Conservation (phyloP, 1,284 basidiomycete species). For the Phaffia rhodozyma region DNA sequence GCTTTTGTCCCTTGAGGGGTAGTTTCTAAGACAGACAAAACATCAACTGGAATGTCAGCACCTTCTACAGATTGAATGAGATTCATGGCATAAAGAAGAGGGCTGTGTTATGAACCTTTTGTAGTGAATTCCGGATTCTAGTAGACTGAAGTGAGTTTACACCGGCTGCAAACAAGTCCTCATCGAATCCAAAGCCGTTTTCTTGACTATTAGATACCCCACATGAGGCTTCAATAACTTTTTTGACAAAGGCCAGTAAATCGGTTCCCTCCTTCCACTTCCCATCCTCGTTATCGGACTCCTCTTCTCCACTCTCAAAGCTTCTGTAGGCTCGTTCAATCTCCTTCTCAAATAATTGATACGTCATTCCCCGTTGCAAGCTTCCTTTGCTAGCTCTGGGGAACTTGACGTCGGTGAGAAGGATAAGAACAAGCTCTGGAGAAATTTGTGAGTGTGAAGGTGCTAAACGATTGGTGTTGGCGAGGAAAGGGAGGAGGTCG, state of each 20-base stretch:
- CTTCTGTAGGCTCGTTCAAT: constrained; percentile 43
- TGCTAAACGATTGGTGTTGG: constrained; percentile 43
- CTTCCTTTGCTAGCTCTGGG: constrained; percentile 41
- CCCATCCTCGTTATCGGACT: too few species aligned
- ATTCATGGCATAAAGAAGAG: background rate
- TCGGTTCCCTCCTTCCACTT: too few species aligned
- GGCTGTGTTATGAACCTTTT: background rate
- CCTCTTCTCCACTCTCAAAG: constrained; percentile 34
- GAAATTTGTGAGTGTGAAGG: constrained; percentile 42
- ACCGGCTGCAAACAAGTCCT: constrained; percentile 38
- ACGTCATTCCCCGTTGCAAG: constrained; percentile 26
- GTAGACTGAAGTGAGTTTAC: constrained; percentile 49
- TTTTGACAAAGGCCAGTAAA: background rate
- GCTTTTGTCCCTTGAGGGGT: too few species aligned
- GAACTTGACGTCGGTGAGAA: constrained; percentile 36
- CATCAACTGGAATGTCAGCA: constrained; percentile 24
- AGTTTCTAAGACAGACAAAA: constrained; percentile 33
- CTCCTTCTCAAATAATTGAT: constrained; percentile 42
- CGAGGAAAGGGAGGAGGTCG: constrained; percentile 33
- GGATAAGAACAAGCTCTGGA: constrained; percentile 39
- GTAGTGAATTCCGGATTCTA: constrained; percentile 43
- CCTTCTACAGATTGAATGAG: constrained; percentile 7
- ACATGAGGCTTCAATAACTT: constrained; percentile 2
- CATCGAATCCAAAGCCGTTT: background rate
- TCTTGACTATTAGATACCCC: background rate